Percentiles rank a stretch among this genome's conserved stretches.
phyloP scores from a whole-genome alignment of 2,329 filamentous ascomycete species.

The Exophiala sp. region DNA sequence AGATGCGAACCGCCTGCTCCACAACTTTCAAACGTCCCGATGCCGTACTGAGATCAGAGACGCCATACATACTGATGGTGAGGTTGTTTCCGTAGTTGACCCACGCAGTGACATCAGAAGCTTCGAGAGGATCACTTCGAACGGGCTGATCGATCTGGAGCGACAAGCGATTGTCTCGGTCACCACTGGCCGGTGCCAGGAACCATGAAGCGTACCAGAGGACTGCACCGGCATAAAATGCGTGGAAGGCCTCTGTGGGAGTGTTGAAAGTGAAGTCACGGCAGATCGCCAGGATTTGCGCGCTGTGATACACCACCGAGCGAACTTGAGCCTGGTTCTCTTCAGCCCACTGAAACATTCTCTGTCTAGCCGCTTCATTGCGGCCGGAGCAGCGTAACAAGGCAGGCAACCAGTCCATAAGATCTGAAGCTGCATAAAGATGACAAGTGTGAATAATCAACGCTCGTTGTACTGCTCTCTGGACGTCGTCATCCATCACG shows the following conservation, averaged over 20 bases:
- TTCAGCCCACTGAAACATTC: constrained; percentile 1
- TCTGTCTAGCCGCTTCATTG: neutral
- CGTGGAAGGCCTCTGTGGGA: constrained; percentile 2
- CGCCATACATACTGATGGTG: no score
- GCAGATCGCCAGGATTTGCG: constrained; percentile 1
- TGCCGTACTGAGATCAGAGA: no score
- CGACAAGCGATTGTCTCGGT: no score
- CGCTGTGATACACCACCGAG: neutral
- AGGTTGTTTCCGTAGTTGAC: no score
- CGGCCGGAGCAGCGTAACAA: neutral
- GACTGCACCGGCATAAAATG: constrained; percentile 2
- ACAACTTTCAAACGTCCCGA: no score
- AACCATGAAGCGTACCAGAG: constrained; percentile 4
- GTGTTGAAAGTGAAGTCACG: constrained; percentile 6
- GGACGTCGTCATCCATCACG: neutral
- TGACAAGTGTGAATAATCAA: constrained; percentile 5
- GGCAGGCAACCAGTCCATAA: constrained; percentile 5
- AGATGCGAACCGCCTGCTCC: no score
- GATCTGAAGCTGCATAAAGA: neutral
- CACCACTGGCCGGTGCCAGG: neutral
- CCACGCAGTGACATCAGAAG: no score
- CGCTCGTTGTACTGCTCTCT: neutral
- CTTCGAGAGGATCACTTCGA: no score
- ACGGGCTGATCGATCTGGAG: no score
- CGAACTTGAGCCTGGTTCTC: neutral